Evolutionary conservation across 768 basidiomycete genomes (phyloP), one percentile per base, ranked within the genome.

Genomic region (Agrocybe praecox): DNA sequence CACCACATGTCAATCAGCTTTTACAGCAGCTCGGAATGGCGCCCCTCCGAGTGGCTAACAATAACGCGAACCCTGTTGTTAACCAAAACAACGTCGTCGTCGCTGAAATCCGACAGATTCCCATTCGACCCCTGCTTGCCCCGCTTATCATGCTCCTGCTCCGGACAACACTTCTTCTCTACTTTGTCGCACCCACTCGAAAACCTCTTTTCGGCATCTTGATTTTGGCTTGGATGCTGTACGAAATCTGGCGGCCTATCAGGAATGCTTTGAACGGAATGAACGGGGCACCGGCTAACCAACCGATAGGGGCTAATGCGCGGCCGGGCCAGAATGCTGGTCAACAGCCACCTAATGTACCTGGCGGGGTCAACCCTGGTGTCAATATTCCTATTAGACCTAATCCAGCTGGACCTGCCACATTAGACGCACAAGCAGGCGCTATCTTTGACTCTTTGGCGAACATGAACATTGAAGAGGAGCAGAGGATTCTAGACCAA

Each of bases 211-310:
- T 91, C 56, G 87, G 84, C 33, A 61, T 89, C 36, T 72, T 90
- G 55, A 78, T 92, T 26, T 71, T 86, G 21, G 81, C 77, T 2
- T 91, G 88, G 88, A 82, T 89, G 68, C 53, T 87, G 22, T 92
- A 89, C 67, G 90, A 92, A 69, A 84, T 88, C 32, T 90, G 88
- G 88, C 81, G 80, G 50, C 86, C 86, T 22, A 79, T 91, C 55
- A 80, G 86, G 36, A 78, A 71, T 62, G 81, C 64, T 48, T 64
- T 76, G 24, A 64, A 40, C n/a, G 69, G 29, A 74, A 76, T 51
- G 72, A 71, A 9, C 61, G 67, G 47, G 52, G 72, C 63, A 18
- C 40, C 17, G 26, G 29, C 26, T 12, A 66, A 72, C 19, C 69
- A 67, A 21, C 64, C 63, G 46, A 58, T 45, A 46, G 18, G 57